Evolutionary conservation across 768 basidiomycete genomes (phyloP), one percentile per base, ranked within the genome.

Genomic region (Candolleomyces aberdarensis): DNA sequence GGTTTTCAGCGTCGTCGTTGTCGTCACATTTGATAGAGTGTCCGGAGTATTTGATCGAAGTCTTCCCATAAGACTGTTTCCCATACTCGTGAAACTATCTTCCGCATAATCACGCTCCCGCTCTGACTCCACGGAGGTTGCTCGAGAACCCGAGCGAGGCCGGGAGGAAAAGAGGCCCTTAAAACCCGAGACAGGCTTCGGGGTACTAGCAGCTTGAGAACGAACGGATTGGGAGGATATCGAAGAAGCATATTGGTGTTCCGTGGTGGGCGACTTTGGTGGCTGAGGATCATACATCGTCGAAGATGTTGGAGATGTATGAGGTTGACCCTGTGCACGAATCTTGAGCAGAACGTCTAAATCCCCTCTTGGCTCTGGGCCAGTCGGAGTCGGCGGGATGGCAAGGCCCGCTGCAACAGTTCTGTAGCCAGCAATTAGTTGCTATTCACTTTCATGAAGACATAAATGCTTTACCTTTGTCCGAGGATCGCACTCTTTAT

Each of bases 341-440:
- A 92, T 90, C 32, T 88, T 87, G 40, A 92, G 78, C 83, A 91
- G 89, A 51, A 92, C 91, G 69, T 92, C 91, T 77, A 92, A 83
- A 67, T 92, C 91, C 6, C 91, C 91, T 50, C 85, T 80, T 20
- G 89, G 89, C 62, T 91, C 91, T 3, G 75, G 65, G 9, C 58
- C 59, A 2, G 60, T 51, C 20, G 74, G 73, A 44, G 74, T 74
- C 0, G 78, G 69, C 29, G 83, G 72, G 39, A 83, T 82, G 13
- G 20, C 56, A 41, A 92, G 71, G 15, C 90, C 90, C 9, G 86
- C 88, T 20, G 88, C 86, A 29, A 88, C 74, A 43, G 88, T 85
- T 65, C 90, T 92, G 61, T 56, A 44, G n/a, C n/a, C 15, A 52
- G 46, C 15, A 41, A 54, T 31, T 49, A 46, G 50, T 66, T 43